Evolutionary conservation across 1,284 basidiomycete species (phyloP).

Genomic region (Marasmius sp.): DNA sequence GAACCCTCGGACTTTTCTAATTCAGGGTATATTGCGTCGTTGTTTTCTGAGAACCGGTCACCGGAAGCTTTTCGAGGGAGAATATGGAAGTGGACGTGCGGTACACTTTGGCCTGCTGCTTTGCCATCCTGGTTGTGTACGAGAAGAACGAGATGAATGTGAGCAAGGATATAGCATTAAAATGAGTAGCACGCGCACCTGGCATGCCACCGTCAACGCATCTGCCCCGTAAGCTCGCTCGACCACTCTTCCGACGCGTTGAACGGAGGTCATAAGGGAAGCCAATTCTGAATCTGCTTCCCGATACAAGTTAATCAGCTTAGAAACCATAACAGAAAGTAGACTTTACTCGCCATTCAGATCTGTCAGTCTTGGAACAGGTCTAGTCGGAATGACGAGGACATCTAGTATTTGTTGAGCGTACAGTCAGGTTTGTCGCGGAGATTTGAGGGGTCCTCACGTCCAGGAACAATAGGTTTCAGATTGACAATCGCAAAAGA

Average conservation of each 20-base stretch:
- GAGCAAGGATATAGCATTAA: background rate
- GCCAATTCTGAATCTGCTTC: constrained; percentile 61
- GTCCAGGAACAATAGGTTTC: constrained; percentile 90
- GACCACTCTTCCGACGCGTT: constrained; percentile 66
- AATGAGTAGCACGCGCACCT: constrained; percentile 45
- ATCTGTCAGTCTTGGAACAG: constrained; percentile 76
- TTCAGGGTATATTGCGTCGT: constrained; percentile 80
- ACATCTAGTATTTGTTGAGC: constrained; percentile 61
- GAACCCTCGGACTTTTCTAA: constrained; percentile 66
- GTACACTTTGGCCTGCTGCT: constrained; percentile 80
- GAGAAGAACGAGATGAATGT: constrained; percentile 6
- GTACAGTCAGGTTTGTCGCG: constrained; percentile 3
- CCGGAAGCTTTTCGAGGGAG: constrained; percentile 74
- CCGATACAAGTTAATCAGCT: background rate
- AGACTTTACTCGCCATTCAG: constrained; percentile 42
- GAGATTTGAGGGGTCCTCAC: constrained; percentile 46
- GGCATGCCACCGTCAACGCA: constrained; percentile 79
- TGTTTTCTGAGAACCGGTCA: constrained; percentile 65
- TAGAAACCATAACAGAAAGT: background rate
- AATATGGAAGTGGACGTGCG: constrained; percentile 91
- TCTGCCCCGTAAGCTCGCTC: constrained; percentile 74
- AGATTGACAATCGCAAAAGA: constrained; percentile 89
- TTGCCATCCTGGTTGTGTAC: constrained; percentile 69
- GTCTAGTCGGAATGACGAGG: constrained; percentile 78
- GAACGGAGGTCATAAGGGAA: constrained; percentile 78